Conservation (phyloP, 805 yeast species). For the Yamadazyma philogaea region DNA sequence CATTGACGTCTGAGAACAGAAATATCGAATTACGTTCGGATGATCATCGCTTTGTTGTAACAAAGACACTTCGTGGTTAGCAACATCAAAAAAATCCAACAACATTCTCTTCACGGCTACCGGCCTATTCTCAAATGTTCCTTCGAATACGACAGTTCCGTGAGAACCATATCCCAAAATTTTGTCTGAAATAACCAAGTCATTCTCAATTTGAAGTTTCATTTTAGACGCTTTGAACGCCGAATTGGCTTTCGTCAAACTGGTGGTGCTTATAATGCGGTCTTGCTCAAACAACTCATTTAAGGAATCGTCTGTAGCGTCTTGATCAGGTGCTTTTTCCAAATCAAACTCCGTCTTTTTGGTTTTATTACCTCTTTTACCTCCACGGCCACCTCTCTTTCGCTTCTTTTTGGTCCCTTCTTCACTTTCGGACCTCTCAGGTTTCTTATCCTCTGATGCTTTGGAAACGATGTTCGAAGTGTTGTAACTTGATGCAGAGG, state of each 20-base stretch:
- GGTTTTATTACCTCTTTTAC: slow-evolving; percentile 52
- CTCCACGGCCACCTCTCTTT: slow-evolving; percentile 85
- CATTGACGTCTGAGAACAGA: slow-evolving; percentile 80
- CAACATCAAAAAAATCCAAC: slow-evolving; percentile 88
- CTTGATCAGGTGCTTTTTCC: slow-evolving; percentile 13
- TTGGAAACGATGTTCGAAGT: slow-evolving; percentile 1
- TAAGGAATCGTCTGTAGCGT: background rate
- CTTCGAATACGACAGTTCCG: slow-evolving; percentile 92
- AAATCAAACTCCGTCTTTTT: slow-evolving; percentile 26
- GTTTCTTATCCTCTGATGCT: background rate
- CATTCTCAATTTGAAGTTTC: slow-evolving; percentile 44
- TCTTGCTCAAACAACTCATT: slow-evolving; percentile 7
- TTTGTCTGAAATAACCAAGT: slow-evolving; percentile 61
- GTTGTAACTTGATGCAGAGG: background rate
- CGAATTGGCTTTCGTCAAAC: slow-evolving; percentile 23
- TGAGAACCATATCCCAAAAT: slow-evolving; percentile 95
- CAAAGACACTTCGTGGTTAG: slow-evolving; percentile 83
- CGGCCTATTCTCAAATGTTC: slow-evolving; percentile 85
- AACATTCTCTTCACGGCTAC: slow-evolving; percentile 96
- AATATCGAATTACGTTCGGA: slow-evolving; percentile 90
- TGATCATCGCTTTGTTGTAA: slow-evolving; percentile 95
- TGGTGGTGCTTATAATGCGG: slow-evolving; percentile 22
- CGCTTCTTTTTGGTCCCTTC: slow-evolving; percentile 49
- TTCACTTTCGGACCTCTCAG: slow-evolving; percentile 8
- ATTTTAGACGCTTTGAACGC: slow-evolving; percentile 18